Conservation (phyloP, 2,329 filamentous ascomycete species). For the Aspergillus intermedius region DNA sequence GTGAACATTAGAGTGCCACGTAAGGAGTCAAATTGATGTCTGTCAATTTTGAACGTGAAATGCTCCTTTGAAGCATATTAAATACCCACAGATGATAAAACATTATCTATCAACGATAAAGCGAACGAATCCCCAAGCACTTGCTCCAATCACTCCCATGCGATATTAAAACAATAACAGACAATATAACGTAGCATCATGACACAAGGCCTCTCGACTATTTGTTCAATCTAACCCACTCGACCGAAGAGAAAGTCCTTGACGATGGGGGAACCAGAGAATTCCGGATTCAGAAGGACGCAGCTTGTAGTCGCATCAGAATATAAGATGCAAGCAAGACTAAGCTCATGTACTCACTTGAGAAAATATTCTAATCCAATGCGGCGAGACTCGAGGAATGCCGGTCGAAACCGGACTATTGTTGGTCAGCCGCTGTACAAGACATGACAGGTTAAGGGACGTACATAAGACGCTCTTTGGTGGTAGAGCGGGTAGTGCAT, state of each 20-base stretch:
- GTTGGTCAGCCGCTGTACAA: conserved; percentile 5
- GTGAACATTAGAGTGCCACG: conserved; percentile 28
- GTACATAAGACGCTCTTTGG: conserved; percentile 85
- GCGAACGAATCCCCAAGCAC: not conserved
- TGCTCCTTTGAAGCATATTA: not conserved
- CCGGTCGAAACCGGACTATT: conserved; percentile 63
- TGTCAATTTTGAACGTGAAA: not conserved
- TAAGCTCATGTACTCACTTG: conserved; percentile 56
- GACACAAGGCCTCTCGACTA: not conserved
- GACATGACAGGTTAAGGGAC: conserved; percentile 13
- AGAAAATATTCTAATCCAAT: conserved; percentile 85
- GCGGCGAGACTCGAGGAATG: conserved; percentile 78
- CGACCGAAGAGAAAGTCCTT: conserved; percentile 76
- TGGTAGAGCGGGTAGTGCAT: conserved; percentile 80
- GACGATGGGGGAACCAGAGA: conserved; percentile 80
- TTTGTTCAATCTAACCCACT: conserved; percentile 14
- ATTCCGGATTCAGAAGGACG: conserved; percentile 86
- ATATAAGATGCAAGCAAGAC: not conserved
- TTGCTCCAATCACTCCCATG: conserved; percentile 12
- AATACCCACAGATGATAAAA: not conserved
- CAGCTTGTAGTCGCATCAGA: conserved; percentile 56
- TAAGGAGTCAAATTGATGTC: conserved; percentile 19
- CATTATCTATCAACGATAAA: not conserved
- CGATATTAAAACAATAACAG: not conserved
- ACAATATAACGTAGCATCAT: not conserved